phyloP scores from a whole-genome alignment of 2,329 filamentous ascomycete genomes.

The Hypomyces rosellus region DNA sequence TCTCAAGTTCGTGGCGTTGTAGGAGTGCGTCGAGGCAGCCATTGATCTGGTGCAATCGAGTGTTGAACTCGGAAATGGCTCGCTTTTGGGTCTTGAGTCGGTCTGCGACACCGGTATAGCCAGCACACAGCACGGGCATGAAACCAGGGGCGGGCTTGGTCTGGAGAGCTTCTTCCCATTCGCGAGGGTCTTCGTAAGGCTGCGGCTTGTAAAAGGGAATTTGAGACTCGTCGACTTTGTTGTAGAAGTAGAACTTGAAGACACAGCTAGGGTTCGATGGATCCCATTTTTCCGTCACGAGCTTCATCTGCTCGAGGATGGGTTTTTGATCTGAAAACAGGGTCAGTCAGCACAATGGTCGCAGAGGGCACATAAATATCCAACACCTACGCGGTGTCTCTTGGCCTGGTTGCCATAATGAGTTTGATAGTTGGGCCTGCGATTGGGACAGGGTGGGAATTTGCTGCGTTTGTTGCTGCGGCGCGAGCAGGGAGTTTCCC shows the following conservation, averaged over 20 bases:
- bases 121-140: conserved; percentile 69
- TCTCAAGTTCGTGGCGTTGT: conserved; percentile 68
- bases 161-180: conserved; percentile 78
- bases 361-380: background rate
- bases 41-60: conserved; percentile 73
- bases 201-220: conserved; percentile 72
- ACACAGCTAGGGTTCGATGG: conserved; percentile 60
- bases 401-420: conserved; percentile 48
- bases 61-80: conserved; percentile 63
- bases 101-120: conserved; percentile 65
- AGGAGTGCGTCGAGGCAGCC: conserved; percentile 64
- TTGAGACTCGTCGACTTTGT: conserved; percentile 67
- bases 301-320: conserved; percentile 65
- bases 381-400: conserved; percentile 41
- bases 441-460: conserved; percentile 38
- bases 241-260: conserved; percentile 84
- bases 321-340: conserved; percentile 53
- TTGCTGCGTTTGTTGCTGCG: conserved; percentile 35
- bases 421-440: conserved; percentile 42
- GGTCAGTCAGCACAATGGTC: background rate
- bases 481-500: conserved; percentile 26
- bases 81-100: conserved; percentile 67
- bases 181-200: conserved; percentile 63
- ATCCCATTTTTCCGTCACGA: conserved; percentile 69
- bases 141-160: conserved; percentile 71